Base-by-base conservation (phyloP, 768 basidiomycete genomes). In the Saitozyma podzolica region DNA sequence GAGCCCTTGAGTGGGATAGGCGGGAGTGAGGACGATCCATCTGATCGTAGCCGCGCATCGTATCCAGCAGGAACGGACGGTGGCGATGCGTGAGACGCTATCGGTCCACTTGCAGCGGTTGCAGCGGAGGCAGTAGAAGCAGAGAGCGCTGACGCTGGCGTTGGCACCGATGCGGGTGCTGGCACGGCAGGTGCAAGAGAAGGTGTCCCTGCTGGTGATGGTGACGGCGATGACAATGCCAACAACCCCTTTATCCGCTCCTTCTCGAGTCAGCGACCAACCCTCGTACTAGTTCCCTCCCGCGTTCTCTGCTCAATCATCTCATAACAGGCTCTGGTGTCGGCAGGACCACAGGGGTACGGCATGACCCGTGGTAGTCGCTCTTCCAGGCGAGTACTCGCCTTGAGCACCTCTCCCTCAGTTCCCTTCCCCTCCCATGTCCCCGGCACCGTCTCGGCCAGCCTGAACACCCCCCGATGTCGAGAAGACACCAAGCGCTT, bases 361-460 rank as follows among this genome's bases (percentile, higher is more conserved):
- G 29, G 29, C 29, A 29, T 29, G 29, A 29, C 29, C 29, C 29
- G 29, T 29, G 29, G 29, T 2, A 29, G 29, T 29, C 29, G 29
- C 29, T 29, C 29, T 29, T 29, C 29, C 29, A 29, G 5, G 2
- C 5, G 13, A 50, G 13, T 11, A 47, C 74, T 62, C 64, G 77
- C 76, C 58, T 69, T 67, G 45, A 80, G 59, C 16, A 69, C 70
- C 40, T 75, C 75, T 9, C 70, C 78, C 54, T 79, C 77, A n/a
- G 65, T 42, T 3, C 72, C 75, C 50, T 67, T 37, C 3, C 76
- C 78, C 42, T 66, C 57, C 80, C 80, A 80, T 14, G 68, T 71
- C 50, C 74, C 68, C 3, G 70, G 69, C 0, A 80, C 80, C 0
- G 80, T 80, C 66, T 80, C 78, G 9, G 76, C 80, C 20, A 80